These are phyloP conservation scores for Yarrowia sp. DNA, from an alignment of 805 yeast species.

Conservation along the genomic window DNA sequence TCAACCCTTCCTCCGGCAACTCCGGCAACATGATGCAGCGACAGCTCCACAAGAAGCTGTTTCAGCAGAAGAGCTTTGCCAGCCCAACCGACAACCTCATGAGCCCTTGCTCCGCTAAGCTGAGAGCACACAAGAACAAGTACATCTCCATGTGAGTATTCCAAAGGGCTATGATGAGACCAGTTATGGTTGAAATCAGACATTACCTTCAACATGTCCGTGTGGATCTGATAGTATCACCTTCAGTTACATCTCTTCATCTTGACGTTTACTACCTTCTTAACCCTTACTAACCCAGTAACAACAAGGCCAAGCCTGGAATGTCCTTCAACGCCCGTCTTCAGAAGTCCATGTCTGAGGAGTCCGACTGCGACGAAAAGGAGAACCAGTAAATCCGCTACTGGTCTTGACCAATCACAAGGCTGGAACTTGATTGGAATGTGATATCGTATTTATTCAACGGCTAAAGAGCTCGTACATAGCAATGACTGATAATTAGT, in stretches of 20 bases:
- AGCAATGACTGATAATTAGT: slow-evolving; percentile 1
- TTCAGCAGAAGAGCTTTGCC: slow-evolving; percentile 35
- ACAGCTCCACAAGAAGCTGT: slow-evolving; percentile 17
- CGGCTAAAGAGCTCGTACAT: slow-evolving; percentile 11
- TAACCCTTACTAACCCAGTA: slow-evolving; percentile 4
- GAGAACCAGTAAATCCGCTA: not conserved
- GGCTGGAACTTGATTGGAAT: slow-evolving; percentile 21
- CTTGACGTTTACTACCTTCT: too few relatives aligned
- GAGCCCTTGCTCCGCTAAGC: slow-evolving; percentile 58
- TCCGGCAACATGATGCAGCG: slow-evolving; percentile 24
- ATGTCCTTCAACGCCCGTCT: slow-evolving; percentile 22
- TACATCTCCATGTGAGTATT: slow-evolving; percentile 41
- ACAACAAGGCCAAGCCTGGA: slow-evolving; percentile 23
- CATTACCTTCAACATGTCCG: too few relatives aligned
- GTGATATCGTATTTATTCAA: slow-evolving; percentile 22
- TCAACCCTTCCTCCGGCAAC: slow-evolving; percentile 19
- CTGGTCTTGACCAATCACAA: slow-evolving; percentile 16
- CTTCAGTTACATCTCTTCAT: too few relatives aligned
- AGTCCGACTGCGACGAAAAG: not conserved
- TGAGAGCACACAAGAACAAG: slow-evolving; percentile 48
- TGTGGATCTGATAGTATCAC: too few relatives aligned
- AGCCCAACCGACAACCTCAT: slow-evolving; percentile 59
- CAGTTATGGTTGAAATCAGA: too few relatives aligned
- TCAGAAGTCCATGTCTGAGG: slow-evolving; percentile 17
- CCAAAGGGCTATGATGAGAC: not conserved